Conservation (phyloP, 768 basidiomycete species). For the Crassisporium funariophilum region DNA sequence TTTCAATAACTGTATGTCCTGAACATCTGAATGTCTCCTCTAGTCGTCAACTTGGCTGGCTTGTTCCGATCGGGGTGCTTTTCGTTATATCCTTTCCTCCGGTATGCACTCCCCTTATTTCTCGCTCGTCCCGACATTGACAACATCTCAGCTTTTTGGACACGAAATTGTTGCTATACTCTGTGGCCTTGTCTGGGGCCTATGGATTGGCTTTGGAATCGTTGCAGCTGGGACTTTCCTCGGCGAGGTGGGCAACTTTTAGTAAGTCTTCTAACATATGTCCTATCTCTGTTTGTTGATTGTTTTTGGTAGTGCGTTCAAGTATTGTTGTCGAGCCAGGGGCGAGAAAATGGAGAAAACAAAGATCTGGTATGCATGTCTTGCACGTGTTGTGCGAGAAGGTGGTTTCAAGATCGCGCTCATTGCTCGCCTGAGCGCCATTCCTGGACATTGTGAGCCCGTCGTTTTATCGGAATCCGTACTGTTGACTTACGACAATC, state of each 20-base stretch:
- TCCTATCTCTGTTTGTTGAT: conserved; percentile 3
- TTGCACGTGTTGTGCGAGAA: conserved; percentile 73
- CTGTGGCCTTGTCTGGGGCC: conserved; percentile 89
- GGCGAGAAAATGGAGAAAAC: conserved; percentile 73
- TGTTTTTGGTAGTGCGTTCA: conserved; percentile 64
- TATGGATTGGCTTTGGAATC: conserved; percentile 86
- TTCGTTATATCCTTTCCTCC: conserved; percentile 90
- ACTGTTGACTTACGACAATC: conserved; percentile 6
- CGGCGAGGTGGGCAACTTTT: conserved; percentile 87
- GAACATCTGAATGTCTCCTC: background rate
- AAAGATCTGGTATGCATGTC: conserved; percentile 60
- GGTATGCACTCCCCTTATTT: conserved; percentile 34
- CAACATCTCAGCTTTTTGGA: conserved; percentile 66
- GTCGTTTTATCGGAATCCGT: background rate
- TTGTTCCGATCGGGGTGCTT: conserved; percentile 78
- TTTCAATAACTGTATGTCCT: conserved; percentile 1
- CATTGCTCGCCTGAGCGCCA: conserved; percentile 76
- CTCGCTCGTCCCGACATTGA: background rate
- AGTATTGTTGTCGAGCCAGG: conserved; percentile 71
- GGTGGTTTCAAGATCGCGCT: conserved; percentile 88
- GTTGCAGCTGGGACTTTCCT: conserved; percentile 81
- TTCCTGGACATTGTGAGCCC: conserved; percentile 81
- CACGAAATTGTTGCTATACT: conserved; percentile 90
- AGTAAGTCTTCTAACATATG: conserved; percentile 48
- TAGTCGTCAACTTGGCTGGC: conserved; percentile 65